phyloP scores from a whole-genome alignment of 208 protist species.

The Acanthamoeba divionensis region DNA sequence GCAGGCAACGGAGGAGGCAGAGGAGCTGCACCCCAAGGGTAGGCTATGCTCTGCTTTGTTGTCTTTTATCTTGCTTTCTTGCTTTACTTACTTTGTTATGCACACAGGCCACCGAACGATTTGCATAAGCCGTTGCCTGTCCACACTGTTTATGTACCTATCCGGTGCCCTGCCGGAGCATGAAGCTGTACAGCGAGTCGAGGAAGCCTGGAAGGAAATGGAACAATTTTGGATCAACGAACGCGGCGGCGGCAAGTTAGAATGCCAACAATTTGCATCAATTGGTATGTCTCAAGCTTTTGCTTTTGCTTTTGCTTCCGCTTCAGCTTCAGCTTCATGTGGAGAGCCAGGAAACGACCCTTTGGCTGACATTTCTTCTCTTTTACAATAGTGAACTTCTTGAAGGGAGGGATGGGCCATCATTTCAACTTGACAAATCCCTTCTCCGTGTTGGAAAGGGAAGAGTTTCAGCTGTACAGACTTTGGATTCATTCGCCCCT shows the following conservation, averaged over 20 bases:
- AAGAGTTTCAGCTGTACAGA: slow-evolving; percentile 13
- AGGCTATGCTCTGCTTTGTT: too few relatives aligned
- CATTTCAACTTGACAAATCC: not conserved
- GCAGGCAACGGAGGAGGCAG: slow-evolving; percentile 1
- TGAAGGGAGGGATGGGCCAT: not conserved
- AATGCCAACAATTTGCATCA: slow-evolving; percentile 1
- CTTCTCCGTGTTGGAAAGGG: not conserved
- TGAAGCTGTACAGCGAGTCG: not conserved
- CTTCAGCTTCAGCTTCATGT: too few relatives aligned
- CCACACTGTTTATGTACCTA: not conserved
- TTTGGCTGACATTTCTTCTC: too few relatives aligned
- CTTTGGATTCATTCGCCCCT: slow-evolving; percentile 25
- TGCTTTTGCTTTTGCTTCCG: too few relatives aligned
- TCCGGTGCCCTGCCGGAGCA: not conserved
- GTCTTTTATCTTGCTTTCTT: too few relatives aligned
- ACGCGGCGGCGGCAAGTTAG: not conserved
- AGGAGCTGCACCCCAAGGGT: not conserved
- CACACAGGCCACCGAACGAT: not conserved
- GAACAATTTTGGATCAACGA: slow-evolving; percentile 17
- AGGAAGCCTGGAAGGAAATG: not conserved
- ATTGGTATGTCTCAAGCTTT: too few relatives aligned
- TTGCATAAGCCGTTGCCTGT: slow-evolving; percentile 8
- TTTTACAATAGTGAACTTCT: too few relatives aligned
- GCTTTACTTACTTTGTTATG: too few relatives aligned
- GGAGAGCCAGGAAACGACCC: too few relatives aligned